Conservation (phyloP, 2,329 filamentous ascomycete genomes). For the Hypoxylon sp. region DNA sequence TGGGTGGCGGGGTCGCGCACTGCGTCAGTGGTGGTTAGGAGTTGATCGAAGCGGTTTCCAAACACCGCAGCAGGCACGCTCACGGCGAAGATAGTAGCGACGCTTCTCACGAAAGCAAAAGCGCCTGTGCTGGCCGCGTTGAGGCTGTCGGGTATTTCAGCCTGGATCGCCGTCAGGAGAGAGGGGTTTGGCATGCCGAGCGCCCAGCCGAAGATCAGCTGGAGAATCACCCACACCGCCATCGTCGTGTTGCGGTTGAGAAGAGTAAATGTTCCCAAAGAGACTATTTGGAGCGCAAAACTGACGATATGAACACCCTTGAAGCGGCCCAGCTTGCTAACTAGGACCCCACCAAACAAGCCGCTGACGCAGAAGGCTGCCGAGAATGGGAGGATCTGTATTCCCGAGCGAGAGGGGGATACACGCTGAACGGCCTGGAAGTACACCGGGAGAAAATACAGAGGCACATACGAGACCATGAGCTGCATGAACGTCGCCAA, state of each 20-base stretch:
- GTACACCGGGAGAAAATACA: slow-evolving; percentile 62
- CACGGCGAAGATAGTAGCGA: slow-evolving; percentile 60
- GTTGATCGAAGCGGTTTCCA: slow-evolving; percentile 38
- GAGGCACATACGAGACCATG: slow-evolving; percentile 8
- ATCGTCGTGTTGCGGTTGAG: slow-evolving; percentile 52
- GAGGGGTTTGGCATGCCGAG: slow-evolving; percentile 57
- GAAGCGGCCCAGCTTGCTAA: slow-evolving; percentile 38
- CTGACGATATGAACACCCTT: slow-evolving; percentile 44
- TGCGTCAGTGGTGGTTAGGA: slow-evolving; percentile 3
- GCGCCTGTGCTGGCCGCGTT: slow-evolving; percentile 54
- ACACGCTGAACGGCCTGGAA: slow-evolving; percentile 58
- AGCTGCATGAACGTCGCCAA: slow-evolving; percentile 1
- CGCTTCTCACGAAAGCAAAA: slow-evolving; percentile 58
- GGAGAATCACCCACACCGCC: slow-evolving; percentile 55
- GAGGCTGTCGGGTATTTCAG: slow-evolving; percentile 50
- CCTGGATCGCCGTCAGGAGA: slow-evolving; percentile 58
- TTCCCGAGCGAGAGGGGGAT: slow-evolving; percentile 58
- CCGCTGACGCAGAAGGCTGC: slow-evolving; percentile 4
- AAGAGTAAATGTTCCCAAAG: slow-evolving; percentile 56
- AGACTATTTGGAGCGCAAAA: slow-evolving; percentile 52
- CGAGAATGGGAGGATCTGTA: slow-evolving; percentile 47
- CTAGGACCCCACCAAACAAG: slow-evolving; percentile 35
- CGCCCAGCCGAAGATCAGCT: slow-evolving; percentile 56
- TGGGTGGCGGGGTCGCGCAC: slow-evolving; percentile 1
- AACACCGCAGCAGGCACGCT: slow-evolving; percentile 58